Conservation (phyloP, 495 filamentous ascomycete species). For the Geopyxis carbonaria region DNA sequence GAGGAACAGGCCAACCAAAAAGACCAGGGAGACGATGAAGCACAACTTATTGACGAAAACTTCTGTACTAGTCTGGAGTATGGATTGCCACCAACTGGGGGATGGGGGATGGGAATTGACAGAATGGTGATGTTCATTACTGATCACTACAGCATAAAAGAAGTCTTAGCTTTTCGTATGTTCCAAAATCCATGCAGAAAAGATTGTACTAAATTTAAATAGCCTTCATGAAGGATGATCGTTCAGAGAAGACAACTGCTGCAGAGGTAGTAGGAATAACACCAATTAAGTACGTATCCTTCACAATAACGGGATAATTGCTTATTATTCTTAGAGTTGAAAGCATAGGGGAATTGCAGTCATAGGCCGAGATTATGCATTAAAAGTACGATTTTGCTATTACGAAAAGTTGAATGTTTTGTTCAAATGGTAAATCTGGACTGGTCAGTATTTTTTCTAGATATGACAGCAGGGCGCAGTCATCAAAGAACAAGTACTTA, state of each 20-base stretch:
- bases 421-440: too few species aligned
- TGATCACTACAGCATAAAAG: slow-evolving; percentile 86
- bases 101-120: slow-evolving; percentile 96
- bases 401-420: too few species aligned
- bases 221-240: slow-evolving; percentile 56
- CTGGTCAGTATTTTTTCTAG: too few species aligned
- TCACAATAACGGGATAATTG: neutral
- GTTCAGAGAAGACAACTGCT: slow-evolving; percentile 36
- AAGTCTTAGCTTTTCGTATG: slow-evolving; percentile 74
- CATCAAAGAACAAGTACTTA: too few species aligned
- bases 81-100: slow-evolving; percentile 82
- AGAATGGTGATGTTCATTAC: slow-evolving; percentile 88
- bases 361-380: too few species aligned
- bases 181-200: neutral
- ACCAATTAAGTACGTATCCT: slow-evolving; percentile 26
- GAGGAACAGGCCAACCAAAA: slow-evolving; percentile 95
- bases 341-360: slow-evolving; percentile 21
- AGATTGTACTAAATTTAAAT: neutral
- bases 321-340: slow-evolving; percentile 11
- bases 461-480: too few species aligned
- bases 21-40: slow-evolving; percentile 91
- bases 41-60: slow-evolving; percentile 85
- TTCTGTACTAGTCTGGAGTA: slow-evolving; percentile 76
- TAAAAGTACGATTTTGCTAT: too few species aligned
- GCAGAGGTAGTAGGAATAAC: slow-evolving; percentile 49